phyloP scores from a whole-genome alignment of 371 early-diverging fungal species.

The Mortierella sp. region DNA sequence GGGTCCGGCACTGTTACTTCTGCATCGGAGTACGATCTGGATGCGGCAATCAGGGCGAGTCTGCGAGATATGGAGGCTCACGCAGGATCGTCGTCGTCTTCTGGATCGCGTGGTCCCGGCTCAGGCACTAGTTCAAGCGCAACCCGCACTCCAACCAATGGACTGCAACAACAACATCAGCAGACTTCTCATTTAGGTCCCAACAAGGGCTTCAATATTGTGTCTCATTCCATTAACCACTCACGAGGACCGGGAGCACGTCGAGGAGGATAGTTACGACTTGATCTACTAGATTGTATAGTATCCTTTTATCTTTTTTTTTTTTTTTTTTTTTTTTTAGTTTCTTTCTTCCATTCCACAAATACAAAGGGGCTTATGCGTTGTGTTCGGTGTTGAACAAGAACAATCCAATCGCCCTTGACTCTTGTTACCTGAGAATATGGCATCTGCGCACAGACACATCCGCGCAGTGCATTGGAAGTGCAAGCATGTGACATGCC shows the following conservation, averaged over 20 bases:
- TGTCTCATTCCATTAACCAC: conserved; percentile 23
- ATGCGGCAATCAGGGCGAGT: conserved; percentile 38
- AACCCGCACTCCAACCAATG: conserved; percentile 18
- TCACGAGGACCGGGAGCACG: conserved; percentile 40
- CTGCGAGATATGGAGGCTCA: conserved; percentile 36
- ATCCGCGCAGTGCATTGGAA: too few species aligned
- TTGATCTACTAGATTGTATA: too few species aligned
- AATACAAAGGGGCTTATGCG: background rate
- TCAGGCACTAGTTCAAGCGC: conserved; percentile 12
- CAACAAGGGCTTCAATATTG: conserved; percentile 27
- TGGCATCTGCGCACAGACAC: too few species aligned
- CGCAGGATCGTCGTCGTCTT: conserved; percentile 12
- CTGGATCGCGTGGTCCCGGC: conserved; percentile 16
- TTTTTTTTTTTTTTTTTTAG: background rate
- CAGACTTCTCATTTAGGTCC: conserved; percentile 30
- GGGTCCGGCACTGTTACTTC: conserved; percentile 10
- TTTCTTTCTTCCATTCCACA: background rate
- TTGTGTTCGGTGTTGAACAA: background rate
- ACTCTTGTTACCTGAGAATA: too few species aligned
- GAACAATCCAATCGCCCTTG: too few species aligned
- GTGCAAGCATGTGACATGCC: too few species aligned
- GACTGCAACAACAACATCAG: conserved; percentile 23
- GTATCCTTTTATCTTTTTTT: background rate
- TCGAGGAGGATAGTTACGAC: conserved; percentile 32
- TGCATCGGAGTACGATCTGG: conserved; percentile 33